A percentile compares a stretch with the other conserved stretches of the same genome.
Evolutionary conservation across 768 basidiomycete genomes (phyloP).

Genomic region (Cystofilobasidium capitatum): DNA sequence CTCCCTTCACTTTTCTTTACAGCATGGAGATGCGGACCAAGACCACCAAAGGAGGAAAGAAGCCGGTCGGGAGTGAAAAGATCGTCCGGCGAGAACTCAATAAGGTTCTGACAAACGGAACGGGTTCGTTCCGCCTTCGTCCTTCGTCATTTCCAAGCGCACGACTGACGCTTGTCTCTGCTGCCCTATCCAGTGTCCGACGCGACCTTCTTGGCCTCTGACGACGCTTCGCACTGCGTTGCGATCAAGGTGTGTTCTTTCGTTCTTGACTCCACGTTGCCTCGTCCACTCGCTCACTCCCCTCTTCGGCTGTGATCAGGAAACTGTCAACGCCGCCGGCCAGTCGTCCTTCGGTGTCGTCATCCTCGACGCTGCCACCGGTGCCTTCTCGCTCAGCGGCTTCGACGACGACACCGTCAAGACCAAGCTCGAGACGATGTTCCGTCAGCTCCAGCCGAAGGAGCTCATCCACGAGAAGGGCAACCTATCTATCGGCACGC

Average conservation of each 20-base stretch:
- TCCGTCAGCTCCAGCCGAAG: constrained; percentile 82
- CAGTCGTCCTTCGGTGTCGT: constrained; percentile 68
- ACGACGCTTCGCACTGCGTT: constrained; percentile 90
- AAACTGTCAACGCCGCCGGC: neutral
- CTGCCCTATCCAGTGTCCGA: constrained; percentile 54
- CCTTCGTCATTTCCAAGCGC: too few relatives aligned
- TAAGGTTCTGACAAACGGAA: constrained; percentile 94
- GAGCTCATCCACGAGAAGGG: constrained; percentile 88
- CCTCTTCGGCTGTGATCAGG: constrained; percentile 1
- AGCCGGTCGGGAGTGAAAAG: constrained; percentile 47
- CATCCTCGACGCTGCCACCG: constrained; percentile 86
- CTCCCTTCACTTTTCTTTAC: neutral
- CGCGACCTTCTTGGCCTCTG: constrained; percentile 73
- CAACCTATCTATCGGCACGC: constrained; percentile 71
- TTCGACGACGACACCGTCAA: constrained; percentile 89
- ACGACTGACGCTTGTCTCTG: neutral
- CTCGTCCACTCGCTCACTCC: neutral
- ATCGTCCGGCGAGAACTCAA: constrained; percentile 86
- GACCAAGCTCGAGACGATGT: constrained; percentile 83
- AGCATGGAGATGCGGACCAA: constrained; percentile 69
- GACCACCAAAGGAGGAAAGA: constrained; percentile 45
- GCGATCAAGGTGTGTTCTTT: constrained; percentile 53
- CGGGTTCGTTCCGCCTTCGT: constrained; percentile 34
- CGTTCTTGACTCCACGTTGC: neutral
- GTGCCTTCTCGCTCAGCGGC: constrained; percentile 79